Evolutionary conservation across 2,329 filamentous ascomycete species (phyloP).

Genomic region (Pleomassaria siparia): DNA sequence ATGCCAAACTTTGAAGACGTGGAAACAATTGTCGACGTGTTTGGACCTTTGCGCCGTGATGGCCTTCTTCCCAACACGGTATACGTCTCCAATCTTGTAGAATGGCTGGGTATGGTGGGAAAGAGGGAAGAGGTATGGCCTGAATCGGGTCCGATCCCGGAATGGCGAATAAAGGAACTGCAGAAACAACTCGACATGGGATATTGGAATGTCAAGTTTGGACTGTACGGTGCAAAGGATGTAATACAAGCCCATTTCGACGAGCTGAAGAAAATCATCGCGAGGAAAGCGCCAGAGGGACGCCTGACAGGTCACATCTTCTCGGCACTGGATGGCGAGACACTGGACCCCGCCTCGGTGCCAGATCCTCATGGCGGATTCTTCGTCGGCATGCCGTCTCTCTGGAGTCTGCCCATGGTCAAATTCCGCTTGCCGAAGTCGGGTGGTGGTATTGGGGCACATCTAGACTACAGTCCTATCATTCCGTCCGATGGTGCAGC

Average conservation of each 20-base stretch:
- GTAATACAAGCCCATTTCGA: slow-evolving; percentile 51
- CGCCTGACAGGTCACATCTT: slow-evolving; percentile 44
- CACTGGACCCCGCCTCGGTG: slow-evolving; percentile 42
- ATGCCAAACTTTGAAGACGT: slow-evolving; percentile 52
- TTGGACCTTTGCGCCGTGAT: slow-evolving; percentile 48
- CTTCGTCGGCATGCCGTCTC: slow-evolving; percentile 33
- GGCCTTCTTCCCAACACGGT: slow-evolving; percentile 48
- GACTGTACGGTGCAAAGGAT: slow-evolving; percentile 46
- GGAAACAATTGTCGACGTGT: slow-evolving; percentile 48
- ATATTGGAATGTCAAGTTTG: slow-evolving; percentile 51
- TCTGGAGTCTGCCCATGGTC: slow-evolving; percentile 37
- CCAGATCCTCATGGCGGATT: slow-evolving; percentile 33
- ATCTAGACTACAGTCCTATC: slow-evolving; percentile 37
- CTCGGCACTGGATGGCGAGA: slow-evolving; percentile 40
- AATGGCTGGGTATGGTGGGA: slow-evolving; percentile 49
- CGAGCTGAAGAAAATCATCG: slow-evolving; percentile 42
- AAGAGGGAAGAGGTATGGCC: slow-evolving; percentile 49
- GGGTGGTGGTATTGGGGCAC: slow-evolving; percentile 31
- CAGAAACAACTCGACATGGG: slow-evolving; percentile 46
- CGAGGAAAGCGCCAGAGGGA: slow-evolving; percentile 42
- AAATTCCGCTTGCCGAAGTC: slow-evolving; percentile 32
- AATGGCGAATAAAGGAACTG: slow-evolving; percentile 49
- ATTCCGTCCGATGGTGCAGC: slow-evolving; percentile 40
- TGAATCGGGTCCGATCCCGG: slow-evolving; percentile 48
- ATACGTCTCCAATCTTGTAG: slow-evolving; percentile 51